Evolutionary conservation across 116 monocot species (phyloP).

Genomic region (Trichopus zeylanicus): DNA sequence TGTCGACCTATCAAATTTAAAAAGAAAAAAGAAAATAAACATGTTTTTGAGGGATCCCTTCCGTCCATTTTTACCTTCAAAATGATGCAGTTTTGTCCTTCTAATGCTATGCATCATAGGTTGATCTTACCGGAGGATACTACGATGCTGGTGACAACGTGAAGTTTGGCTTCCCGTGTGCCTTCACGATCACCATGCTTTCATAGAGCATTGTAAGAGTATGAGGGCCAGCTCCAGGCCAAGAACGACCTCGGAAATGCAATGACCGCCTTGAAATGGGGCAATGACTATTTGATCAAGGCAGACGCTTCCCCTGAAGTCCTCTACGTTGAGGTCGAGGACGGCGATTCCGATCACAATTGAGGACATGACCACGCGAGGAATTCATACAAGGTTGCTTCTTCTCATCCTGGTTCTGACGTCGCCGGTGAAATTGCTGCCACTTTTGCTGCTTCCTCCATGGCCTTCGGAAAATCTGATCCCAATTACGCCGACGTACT

Average conservation of each 20-base stretch:
- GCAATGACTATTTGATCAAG: conserved; percentile 23
- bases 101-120: background rate
- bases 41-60: no score
- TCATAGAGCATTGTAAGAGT: conserved; percentile 35
- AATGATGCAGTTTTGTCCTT: background rate
- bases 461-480: conserved; percentile 11
- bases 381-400: conserved; percentile 10
- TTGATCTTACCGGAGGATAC: conserved; percentile 36
- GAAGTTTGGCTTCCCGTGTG: conserved; percentile 35
- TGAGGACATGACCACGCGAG: conserved; percentile 33
- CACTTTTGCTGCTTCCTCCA: conserved; percentile 20
- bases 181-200: conserved; percentile 23
- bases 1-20: no score
- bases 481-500: conserved; percentile 10
- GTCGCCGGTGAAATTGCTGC: conserved; percentile 30
- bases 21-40: no score
- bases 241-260: conserved; percentile 34
- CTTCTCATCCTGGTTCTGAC: conserved; percentile 19
- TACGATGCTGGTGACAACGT: conserved; percentile 44
- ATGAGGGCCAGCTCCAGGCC: conserved; percentile 3
- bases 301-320: conserved; percentile 11
- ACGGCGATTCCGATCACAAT: conserved; percentile 30
- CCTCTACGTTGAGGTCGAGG: conserved; percentile 27
- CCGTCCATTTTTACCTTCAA: background rate
- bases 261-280: conserved; percentile 44